Evolutionary conservation across 192 early-diverging fungal genomes (phyloP), one percentile per base, ranked within the genome.

Genomic region (Coemansia biformis): DNA sequence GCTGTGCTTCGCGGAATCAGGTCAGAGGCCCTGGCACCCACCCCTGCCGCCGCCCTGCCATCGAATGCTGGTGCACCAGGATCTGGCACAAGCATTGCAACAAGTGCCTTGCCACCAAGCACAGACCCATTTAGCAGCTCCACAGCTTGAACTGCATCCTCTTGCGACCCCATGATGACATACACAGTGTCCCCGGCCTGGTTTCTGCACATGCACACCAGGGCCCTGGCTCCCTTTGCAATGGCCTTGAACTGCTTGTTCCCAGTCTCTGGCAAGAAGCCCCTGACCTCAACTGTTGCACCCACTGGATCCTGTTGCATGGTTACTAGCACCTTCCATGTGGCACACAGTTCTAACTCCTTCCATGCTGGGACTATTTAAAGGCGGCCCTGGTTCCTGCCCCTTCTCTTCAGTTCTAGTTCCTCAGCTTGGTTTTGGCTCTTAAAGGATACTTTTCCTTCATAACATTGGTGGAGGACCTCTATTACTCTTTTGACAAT

Each of bases 231-330:
- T 4, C 34, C 22, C n/a, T 43, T 55, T 3, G 60, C 67, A 46
- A 71, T 43, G 15, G 18, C 43, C 39, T 51, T 57, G 22, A 71
- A 48, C 52, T 59, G 37, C 41, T 63, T 63, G 48, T 63, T 71
- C 2, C 46, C 41, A 4, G 67, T 59, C 14, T 59, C 54, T 47
- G 42, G 47, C 24, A 60, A 57, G 38, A 71, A 71, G 7, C 67
- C 67, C 13, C 21, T 41, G 21, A 71, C 61, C 22, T 38, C 49
- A 33, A 71, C 57, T 0, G 50, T 22, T 4, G 26, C 22, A 10
- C 47, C 55, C 3, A 28, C 23, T 2, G 38, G 23, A 35, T 43
- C 38, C 16, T n/a, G n/a, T n/a, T n/a, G n/a, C n/a, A n/a, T n/a
- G n/a, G n/a, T n/a, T n/a, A n/a, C n/a, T n/a, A n/a, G n/a, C n/a